Conservation (phyloP, 805 yeast species). For the Lipomyces japonicus region DNA sequence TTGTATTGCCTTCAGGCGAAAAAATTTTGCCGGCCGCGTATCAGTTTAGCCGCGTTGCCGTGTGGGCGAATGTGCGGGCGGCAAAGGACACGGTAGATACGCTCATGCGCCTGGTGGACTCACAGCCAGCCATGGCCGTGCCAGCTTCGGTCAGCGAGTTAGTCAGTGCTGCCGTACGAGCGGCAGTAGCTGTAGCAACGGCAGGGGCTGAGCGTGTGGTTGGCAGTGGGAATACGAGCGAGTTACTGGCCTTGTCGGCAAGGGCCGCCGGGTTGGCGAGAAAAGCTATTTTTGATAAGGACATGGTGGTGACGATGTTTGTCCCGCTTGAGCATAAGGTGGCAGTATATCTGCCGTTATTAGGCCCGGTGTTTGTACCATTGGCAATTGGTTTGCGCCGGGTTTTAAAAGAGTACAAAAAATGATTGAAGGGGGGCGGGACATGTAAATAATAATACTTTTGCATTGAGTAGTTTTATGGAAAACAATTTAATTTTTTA, state of each 20-base stretch:
- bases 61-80: slow-evolving; percentile 54
- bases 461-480: background rate
- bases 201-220: no score
- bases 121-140: slow-evolving; percentile 75
- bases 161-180: slow-evolving; percentile 53
- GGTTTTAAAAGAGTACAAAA: slow-evolving; percentile 30
- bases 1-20: background rate
- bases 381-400: slow-evolving; percentile 36
- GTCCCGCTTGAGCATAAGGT: slow-evolving; percentile 94
- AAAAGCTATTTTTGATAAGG: slow-evolving; percentile 84
- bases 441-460: background rate
- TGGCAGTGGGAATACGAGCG: slow-evolving; percentile 1
- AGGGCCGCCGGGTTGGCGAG: slow-evolving; percentile 60
- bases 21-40: slow-evolving; percentile 13
- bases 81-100: slow-evolving; percentile 71
- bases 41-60: slow-evolving; percentile 52
- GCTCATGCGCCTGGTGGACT: slow-evolving; percentile 60
- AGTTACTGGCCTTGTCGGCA: slow-evolving; percentile 41
- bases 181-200: background rate
- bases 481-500: background rate
- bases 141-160: slow-evolving; percentile 65
- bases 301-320: slow-evolving; percentile 91
- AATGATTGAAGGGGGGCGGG: background rate
- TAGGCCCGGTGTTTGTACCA: slow-evolving; percentile 81
- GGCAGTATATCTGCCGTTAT: slow-evolving; percentile 85